Conservation (phyloP, 345 rosid genomes). For the Rhodomyrtus tomentosa region DNA sequence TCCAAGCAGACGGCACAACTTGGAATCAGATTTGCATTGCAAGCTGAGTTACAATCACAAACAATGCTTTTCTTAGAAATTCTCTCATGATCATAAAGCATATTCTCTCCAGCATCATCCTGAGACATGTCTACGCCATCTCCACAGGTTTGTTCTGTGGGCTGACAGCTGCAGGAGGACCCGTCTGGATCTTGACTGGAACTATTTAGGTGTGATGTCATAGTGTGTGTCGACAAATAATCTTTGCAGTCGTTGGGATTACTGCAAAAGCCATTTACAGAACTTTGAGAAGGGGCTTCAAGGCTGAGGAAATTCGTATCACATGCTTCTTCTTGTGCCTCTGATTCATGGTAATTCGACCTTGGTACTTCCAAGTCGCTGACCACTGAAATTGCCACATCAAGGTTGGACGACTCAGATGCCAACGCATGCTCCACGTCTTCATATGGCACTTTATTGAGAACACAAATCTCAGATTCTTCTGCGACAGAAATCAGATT, state of each 20-base stretch:
- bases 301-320: neutral
- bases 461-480: slow-evolving; percentile 12
- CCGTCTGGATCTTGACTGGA: neutral
- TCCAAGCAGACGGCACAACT: slow-evolving; percentile 4
- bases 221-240: neutral
- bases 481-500: neutral
- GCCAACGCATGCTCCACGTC: slow-evolving; percentile 5
- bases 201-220: neutral
- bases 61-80: slow-evolving; percentile 11
- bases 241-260: neutral
- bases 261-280: neutral
- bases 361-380: neutral
- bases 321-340: neutral
- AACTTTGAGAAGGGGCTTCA: neutral
- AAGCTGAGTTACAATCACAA: slow-evolving; percentile 2
- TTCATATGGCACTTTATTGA: slow-evolving; percentile 9
- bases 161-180: neutral
- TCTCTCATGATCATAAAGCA: slow-evolving; percentile 12
- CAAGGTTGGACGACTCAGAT: slow-evolving; percentile 3
- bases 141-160: neutral
- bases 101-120: slow-evolving; percentile 6
- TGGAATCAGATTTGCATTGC: slow-evolving; percentile 5
- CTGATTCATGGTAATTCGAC: neutral
- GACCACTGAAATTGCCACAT: neutral
- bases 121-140: neutral